Evolutionary conservation across 345 rosid genomes (phyloP), one percentile per base, ranked within the genome.

Genomic region (Populus deltoides): DNA sequence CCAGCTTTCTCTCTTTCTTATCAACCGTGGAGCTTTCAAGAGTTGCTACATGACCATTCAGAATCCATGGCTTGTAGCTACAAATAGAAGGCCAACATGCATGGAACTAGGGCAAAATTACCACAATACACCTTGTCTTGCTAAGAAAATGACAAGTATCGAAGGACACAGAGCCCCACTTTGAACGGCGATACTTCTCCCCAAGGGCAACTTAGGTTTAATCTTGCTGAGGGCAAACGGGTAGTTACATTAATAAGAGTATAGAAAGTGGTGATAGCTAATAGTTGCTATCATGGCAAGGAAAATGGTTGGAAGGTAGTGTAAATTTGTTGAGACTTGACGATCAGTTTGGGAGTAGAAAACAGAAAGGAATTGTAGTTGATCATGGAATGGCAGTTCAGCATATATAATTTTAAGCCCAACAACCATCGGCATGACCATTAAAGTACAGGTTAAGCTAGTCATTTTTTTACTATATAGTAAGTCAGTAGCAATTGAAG

Each of bases 361-460:
- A 4, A 35, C 35, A 20, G 16, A 4, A 47, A 29, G 66, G 85
- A 81, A 84, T 70, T 79, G 72, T 77, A 82, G 87, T 75, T 85
- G 74, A 49, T 74, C 68, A 71, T 61, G 49, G 83, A 85, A 79
- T 77, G 85, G 81, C 79, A 66, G 87, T 18, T 81, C 72, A 33
- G 6, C 20, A 1, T 38, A 10, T 22, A 3, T 12, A 8, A 2
- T n/a, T 57, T 4, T 11, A 36, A 51, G 27, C 51, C 6, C 73
- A 67, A 67, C 78, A 49, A 76, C 78, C 51, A 36, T 38, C 49
- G 10, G 0, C 29, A 24, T 24, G 65, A 8, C 18, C 47, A 43
- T 43, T 43, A 43, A 43, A 43, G 12, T 2, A 10, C 47, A 10
- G 11, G 47, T 43, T 11, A 43, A 11, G 47, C 47, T 3, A 0